Evolutionary conservation across 2,329 filamentous ascomycete genomes (phyloP).

Genomic region (Colletotrichum viniferum): DNA sequence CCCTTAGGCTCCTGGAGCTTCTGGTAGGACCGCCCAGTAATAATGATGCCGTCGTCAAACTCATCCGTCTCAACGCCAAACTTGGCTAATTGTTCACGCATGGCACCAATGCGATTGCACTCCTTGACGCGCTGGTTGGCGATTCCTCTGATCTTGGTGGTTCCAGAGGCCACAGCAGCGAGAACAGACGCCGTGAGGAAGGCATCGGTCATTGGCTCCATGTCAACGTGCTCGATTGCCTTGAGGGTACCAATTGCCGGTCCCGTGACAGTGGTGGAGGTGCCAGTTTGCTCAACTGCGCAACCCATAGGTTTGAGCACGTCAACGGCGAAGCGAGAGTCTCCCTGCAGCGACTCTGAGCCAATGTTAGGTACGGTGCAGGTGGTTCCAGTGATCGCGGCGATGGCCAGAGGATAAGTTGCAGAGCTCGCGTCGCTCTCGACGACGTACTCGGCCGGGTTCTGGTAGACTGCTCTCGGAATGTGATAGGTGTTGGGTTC

Average conservation of each 20-base stretch:
- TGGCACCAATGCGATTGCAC: constrained; percentile 93
- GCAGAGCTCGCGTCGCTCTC: constrained; percentile 98
- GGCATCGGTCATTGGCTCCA: constrained; percentile 99
- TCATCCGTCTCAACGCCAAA: constrained; percentile 88
- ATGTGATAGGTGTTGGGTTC: constrained; percentile 95
- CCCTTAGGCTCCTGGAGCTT: constrained; percentile 60
- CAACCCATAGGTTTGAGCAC: constrained; percentile 95
- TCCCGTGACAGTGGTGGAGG: constrained; percentile 91
- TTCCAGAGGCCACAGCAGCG: constrained; percentile 83
- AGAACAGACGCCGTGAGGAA: constrained; percentile 95
- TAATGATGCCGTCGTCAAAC: constrained; percentile 91
- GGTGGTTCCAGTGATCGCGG: constrained; percentile 92
- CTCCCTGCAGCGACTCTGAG: constrained; percentile 87
- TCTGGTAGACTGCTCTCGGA: constrained; percentile 81
- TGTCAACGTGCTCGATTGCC: constrained; percentile 83
- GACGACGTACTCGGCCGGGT: constrained; percentile 84
- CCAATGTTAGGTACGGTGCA: constrained; percentile 98
- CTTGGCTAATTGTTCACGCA: constrained; percentile 93
- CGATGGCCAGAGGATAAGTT: constrained; percentile 92
- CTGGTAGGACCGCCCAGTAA: constrained; percentile 56
- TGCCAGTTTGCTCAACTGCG: constrained; percentile 80
- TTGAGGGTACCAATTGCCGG: constrained; percentile 76
- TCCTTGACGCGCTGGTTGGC: constrained; percentile 98
- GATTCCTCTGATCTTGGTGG: constrained; percentile 89
- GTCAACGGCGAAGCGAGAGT: constrained; percentile 91